These are phyloP conservation scores for Coffea humblotiana DNA, from an alignment of 305 asterid species.

Conservation along the genomic window DNA sequence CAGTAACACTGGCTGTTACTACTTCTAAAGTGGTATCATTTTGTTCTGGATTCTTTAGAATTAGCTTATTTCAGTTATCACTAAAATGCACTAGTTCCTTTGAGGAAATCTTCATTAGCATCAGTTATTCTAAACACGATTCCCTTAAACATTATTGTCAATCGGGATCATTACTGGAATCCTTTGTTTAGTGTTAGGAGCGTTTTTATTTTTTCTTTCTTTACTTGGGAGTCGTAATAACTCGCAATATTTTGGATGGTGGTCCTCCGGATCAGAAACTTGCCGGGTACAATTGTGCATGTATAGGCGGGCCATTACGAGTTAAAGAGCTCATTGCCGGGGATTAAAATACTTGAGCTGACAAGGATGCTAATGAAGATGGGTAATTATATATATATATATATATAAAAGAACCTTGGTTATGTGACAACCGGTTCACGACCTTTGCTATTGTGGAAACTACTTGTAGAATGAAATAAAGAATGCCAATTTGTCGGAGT, in stretches of 20 bases:
- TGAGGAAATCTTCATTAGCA: background rate
- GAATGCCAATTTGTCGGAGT: constrained; percentile 18
- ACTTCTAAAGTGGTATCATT: background rate
- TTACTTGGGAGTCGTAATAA: too few relatives aligned
- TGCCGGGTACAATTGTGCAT: background rate
- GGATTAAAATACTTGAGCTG: background rate
- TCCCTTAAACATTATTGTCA: background rate
- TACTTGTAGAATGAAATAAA: constrained; percentile 25
- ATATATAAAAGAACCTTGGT: background rate
- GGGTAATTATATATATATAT: background rate
- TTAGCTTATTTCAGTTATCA: background rate
- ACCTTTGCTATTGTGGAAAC: background rate
- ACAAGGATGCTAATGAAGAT: background rate
- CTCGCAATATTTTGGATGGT: background rate
- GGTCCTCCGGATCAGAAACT: background rate
- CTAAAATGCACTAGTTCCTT: too few relatives aligned
- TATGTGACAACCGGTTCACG: background rate
- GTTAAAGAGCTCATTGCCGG: background rate
- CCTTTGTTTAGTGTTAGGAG: background rate
- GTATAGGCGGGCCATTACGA: background rate
- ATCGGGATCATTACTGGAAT: too few relatives aligned
- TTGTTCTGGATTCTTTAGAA: background rate
- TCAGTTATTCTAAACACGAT: background rate
- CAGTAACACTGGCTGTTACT: background rate
- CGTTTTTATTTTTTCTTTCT: too few relatives aligned